Evolutionary conservation across 2,329 filamentous ascomycete genomes (phyloP).

Genomic region (Grosmannia penicillata): DNA sequence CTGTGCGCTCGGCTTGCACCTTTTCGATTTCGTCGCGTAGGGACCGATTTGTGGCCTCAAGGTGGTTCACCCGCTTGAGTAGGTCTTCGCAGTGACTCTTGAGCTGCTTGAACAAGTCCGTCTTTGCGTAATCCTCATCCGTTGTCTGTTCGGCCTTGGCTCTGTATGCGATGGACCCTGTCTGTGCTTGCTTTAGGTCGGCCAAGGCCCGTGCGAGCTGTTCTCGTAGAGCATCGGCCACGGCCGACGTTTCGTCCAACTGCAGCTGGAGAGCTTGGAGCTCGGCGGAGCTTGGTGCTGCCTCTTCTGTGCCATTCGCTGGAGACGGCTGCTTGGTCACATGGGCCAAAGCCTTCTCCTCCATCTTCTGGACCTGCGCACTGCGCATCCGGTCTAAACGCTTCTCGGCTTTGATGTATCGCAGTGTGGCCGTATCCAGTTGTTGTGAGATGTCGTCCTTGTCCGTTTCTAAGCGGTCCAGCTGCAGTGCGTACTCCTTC

Average conservation of each 20-base stretch:
- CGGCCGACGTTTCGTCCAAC: conserved; percentile 62
- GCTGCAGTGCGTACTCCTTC: conserved; percentile 63
- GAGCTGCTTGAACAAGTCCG: conserved; percentile 84
- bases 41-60: conserved; percentile 78
- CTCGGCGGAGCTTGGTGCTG: conserved; percentile 35
- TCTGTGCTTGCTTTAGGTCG: conserved; percentile 59
- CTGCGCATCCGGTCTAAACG: conserved; percentile 84
- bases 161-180: conserved; percentile 65
- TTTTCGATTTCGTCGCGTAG: conserved; percentile 75
- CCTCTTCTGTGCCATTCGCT: conserved; percentile 35
- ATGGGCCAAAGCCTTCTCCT: conserved; percentile 71
- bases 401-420: conserved; percentile 92
- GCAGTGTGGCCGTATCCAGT: conserved; percentile 72
- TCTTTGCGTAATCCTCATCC: conserved; percentile 88
- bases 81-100: conserved; percentile 85
- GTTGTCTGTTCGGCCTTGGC: conserved; percentile 54
- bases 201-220: conserved; percentile 67
- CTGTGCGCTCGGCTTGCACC: conserved; percentile 68
- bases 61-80: conserved; percentile 77
- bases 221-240: conserved; percentile 71
- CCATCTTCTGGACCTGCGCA: conserved; percentile 76
- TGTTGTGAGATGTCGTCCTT: conserved; percentile 78
- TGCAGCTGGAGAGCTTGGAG: conserved; percentile 57
- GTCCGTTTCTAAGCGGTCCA: conserved; percentile 61
- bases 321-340: conserved; percentile 33